Percentiles rank a stretch among this genome's conserved stretches.
These are phyloP conservation scores for Solanum hybrid DNA, from an alignment of 305 asterid genomes.

Conservation along the genomic window DNA sequence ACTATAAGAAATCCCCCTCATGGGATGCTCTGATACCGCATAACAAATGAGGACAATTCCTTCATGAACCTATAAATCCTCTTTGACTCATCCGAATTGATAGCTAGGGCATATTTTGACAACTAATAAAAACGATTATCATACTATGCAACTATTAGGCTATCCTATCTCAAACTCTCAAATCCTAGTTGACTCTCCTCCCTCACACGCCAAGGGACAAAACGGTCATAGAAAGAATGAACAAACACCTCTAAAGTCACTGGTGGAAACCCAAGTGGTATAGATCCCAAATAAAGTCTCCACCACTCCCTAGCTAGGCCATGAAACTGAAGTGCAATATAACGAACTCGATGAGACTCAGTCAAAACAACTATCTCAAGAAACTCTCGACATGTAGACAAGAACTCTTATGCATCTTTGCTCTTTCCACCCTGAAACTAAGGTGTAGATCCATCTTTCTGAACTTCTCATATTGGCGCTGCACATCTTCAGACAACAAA, in stretches of 20 bases:
- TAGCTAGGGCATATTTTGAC: background rate
- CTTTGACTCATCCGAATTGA: rapidly evolving
- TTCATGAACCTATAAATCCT: background rate
- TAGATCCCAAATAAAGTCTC: no score
- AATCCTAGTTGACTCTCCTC: background rate
- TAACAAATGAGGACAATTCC: background rate
- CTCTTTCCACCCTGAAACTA: background rate
- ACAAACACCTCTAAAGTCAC: background rate
- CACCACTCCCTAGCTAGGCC: background rate
- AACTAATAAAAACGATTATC: no score
- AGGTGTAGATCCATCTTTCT: background rate
- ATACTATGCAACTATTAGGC: background rate
- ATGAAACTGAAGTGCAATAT: rapidly evolving
- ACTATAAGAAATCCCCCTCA: background rate
- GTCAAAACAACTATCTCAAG: background rate
- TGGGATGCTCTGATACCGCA: background rate
- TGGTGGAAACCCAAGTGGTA: background rate
- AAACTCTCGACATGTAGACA: background rate
- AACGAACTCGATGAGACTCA: background rate
- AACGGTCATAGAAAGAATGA: no score
- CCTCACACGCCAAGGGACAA: background rate
- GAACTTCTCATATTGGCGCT: background rate
- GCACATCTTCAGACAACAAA: background rate
- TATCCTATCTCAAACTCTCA: background rate
- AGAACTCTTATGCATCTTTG: background rate